Evolutionary conservation across 257 asterid species (phyloP).

Genomic region (Rauvolfia tetraphylla): DNA sequence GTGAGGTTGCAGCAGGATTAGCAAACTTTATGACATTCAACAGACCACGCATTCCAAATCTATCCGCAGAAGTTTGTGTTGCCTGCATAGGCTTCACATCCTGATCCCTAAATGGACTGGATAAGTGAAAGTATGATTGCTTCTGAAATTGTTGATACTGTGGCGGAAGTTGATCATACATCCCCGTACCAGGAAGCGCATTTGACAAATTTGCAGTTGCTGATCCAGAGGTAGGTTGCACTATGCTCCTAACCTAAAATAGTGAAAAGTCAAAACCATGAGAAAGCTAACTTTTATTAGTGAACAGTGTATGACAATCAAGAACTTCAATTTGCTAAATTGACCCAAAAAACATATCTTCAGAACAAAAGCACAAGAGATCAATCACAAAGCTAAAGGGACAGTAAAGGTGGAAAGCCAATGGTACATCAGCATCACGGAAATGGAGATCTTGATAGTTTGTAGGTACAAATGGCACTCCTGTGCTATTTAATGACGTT

Average conservation of each 20-base stretch:
- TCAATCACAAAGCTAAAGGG: conserved; percentile 6
- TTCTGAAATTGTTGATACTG: conserved; percentile 73
- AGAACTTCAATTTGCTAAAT: neutral
- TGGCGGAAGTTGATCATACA: conserved; percentile 43
- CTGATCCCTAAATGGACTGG: conserved; percentile 63
- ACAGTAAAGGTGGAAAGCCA: neutral
- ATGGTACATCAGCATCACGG: conserved; percentile 64
- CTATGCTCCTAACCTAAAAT: conserved; percentile 27
- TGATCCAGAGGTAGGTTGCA: conserved; percentile 33
- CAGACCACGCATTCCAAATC: conserved; percentile 73
- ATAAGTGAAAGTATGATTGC: conserved; percentile 65
- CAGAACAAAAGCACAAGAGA: neutral
- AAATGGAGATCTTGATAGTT: conserved; percentile 73
- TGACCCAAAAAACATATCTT: neutral
- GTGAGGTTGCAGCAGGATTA: conserved; percentile 63
- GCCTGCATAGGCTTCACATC: conserved; percentile 52
- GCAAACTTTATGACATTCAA: conserved; percentile 55
- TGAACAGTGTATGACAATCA: neutral
- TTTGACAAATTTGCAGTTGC: conserved; percentile 29
- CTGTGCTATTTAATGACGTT: conserved; percentile 61
- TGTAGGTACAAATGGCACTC: conserved; percentile 54
- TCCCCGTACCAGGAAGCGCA: conserved; percentile 33
- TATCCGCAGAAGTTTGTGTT: conserved; percentile 53
- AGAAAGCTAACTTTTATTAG: neutral
- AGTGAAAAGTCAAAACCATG: conserved; percentile 3